phyloP scores from a whole-genome alignment of 257 asterid species.

The Solanum piurae region DNA sequence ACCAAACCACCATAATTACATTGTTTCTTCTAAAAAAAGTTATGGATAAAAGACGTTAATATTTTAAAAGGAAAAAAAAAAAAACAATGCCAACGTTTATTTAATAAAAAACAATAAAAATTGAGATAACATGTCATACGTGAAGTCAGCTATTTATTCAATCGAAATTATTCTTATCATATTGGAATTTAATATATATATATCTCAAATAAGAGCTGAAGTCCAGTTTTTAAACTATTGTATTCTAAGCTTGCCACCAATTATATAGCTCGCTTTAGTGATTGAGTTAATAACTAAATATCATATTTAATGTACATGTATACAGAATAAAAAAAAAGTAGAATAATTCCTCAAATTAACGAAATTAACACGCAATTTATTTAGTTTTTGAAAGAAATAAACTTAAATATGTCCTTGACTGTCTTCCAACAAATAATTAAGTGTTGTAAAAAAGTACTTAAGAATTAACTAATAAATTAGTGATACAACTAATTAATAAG shows the following conservation, averaged over 20 bases:
- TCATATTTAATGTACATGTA: neutral
- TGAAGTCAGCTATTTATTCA: neutral
- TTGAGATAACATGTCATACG: neutral
- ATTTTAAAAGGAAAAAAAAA: neutral
- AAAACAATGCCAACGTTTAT: neutral
- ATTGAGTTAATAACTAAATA: neutral
- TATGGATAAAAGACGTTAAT: neutral
- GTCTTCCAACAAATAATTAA: neutral
- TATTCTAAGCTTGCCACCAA: neutral
- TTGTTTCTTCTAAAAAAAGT: no score
- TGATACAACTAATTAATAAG: neutral
- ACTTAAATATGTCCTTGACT: neutral
- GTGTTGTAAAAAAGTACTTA: neutral
- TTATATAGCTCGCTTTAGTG: neutral
- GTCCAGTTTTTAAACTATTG: neutral
- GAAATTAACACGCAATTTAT: neutral
- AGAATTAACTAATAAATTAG: neutral
- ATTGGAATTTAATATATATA: neutral
- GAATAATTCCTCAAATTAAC: neutral
- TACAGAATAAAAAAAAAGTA: no score
- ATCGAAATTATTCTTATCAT: neutral
- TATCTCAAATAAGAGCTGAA: neutral
- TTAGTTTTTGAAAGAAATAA: neutral
- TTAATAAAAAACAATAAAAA: neutral
- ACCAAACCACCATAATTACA: neutral